Evolutionary conservation across 352 stramenopile genomes (phyloP).

Genomic region (Thalassiosira delicatula): DNA sequence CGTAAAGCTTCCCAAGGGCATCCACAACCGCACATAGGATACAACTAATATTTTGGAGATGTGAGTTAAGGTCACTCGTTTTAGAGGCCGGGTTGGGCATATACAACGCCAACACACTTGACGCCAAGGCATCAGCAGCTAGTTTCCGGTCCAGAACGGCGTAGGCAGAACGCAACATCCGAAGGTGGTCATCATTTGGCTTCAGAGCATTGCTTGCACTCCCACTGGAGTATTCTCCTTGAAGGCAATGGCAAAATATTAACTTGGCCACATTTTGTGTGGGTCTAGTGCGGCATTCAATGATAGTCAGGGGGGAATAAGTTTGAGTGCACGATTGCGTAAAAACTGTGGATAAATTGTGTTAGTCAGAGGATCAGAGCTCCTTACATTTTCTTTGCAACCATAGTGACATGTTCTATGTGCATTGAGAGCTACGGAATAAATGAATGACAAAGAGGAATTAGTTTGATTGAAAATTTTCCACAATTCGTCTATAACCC

Average conservation of each 20-base stretch:
- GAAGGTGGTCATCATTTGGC: conserved; percentile 32
- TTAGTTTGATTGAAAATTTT: background rate
- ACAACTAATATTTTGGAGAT: conserved; percentile 49
- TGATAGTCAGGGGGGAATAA: background rate
- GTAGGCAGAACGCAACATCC: conserved; percentile 46
- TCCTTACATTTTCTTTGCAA: conserved; percentile 68
- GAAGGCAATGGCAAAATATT: conserved; percentile 63
- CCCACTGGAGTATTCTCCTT: conserved; percentile 30
- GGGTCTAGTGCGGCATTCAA: conserved; percentile 32
- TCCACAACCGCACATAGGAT: conserved; percentile 59
- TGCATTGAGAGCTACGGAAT: conserved; percentile 44
- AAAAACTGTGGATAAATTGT: background rate
- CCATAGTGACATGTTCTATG: conserved; percentile 75
- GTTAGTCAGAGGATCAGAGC: too few relatives aligned
- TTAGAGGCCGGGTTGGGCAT: conserved; percentile 8
- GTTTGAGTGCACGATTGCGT: background rate
- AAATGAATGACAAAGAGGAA: background rate
- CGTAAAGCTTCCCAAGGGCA: conserved; percentile 59
- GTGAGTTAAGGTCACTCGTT: background rate
- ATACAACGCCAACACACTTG: conserved; percentile 27
- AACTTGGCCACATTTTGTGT: conserved; percentile 57
- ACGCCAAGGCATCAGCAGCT: conserved; percentile 41
- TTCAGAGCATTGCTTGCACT: conserved; percentile 19
- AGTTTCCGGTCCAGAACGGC: conserved; percentile 17
- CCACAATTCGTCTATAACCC: background rate